Percentiles rank a stretch among this genome's conserved stretches.
phyloP scores from a whole-genome alignment of 805 yeast species.

The Kazachstania bromeliacearum region DNA sequence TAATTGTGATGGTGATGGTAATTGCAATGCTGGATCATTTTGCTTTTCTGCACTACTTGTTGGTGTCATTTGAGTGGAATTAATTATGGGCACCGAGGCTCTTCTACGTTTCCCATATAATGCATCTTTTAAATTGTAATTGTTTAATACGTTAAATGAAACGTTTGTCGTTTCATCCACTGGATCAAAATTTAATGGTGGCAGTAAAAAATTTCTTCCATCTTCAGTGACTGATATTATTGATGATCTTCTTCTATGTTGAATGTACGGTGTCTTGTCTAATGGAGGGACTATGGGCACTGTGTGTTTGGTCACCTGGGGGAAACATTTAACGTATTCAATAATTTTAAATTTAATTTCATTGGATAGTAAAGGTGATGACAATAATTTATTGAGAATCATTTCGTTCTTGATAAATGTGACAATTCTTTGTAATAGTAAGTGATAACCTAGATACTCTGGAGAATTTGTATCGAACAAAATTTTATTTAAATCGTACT shows the following conservation, averaged over 20 bases:
- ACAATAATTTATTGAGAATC: conserved; percentile 9
- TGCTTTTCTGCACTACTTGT: not conserved
- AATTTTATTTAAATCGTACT: conserved; percentile 10
- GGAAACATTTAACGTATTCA: conserved; percentile 6
- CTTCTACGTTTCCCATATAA: conserved; percentile 1
- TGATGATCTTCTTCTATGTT: conserved; percentile 10
- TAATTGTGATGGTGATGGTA: conserved; percentile 15
- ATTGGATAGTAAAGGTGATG: conserved; percentile 7
- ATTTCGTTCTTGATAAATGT: conserved; percentile 10
- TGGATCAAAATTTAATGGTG: conserved; percentile 11
- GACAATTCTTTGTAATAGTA: conserved; percentile 7
- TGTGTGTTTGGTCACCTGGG: not conserved
- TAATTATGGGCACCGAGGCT: conserved; percentile 1
- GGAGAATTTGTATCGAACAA: conserved; percentile 10
- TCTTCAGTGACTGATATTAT: conserved; percentile 9
- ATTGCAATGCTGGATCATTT: conserved; percentile 4
- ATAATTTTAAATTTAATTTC: conserved; percentile 8
- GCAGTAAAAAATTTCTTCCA: conserved; percentile 9
- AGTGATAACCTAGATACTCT: conserved; percentile 11
- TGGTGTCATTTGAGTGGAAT: too few relatives aligned
- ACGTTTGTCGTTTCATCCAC: not conserved
- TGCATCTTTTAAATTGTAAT: conserved; percentile 2
- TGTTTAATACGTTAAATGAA: conserved; percentile 1
- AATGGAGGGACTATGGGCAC: not conserved
- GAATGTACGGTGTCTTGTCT: not conserved